These are phyloP conservation scores for Marasmius sp. DNA, from an alignment of 1,284 basidiomycete species.

Conservation along the genomic window DNA sequence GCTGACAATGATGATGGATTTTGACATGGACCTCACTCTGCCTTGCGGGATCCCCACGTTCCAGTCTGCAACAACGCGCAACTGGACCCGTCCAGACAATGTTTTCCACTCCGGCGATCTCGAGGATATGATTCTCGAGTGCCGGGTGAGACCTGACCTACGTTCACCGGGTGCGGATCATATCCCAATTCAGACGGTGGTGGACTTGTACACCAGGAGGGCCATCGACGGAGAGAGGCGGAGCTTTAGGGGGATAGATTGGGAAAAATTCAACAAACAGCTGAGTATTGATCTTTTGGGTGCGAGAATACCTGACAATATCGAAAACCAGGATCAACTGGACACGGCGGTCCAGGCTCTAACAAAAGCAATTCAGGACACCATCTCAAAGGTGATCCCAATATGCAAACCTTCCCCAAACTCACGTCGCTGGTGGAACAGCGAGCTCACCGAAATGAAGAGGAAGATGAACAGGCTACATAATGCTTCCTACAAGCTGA, in stretches of 20 bases:
- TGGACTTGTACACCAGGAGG: background rate
- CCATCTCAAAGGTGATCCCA: too few relatives aligned
- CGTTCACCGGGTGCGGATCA: constrained; percentile 2
- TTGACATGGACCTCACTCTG: constrained; percentile 24
- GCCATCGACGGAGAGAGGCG: background rate
- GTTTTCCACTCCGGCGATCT: constrained; percentile 25
- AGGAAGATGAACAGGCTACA: too few relatives aligned
- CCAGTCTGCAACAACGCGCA: constrained; percentile 21
- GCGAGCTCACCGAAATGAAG: too few relatives aligned
- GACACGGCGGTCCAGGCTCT: constrained; percentile 11
- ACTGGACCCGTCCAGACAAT: constrained; percentile 33
- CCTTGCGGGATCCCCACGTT: too few relatives aligned
- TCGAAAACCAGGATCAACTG: constrained; percentile 5
- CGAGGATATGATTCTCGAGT: constrained; percentile 2
- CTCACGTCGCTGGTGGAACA: too few relatives aligned
- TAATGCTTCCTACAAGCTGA: constrained; percentile 4
- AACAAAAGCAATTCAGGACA: constrained; percentile 15
- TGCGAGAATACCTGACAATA: background rate
- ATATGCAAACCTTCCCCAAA: too few relatives aligned
- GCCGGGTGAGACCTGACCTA: background rate
- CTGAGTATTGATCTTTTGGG: background rate
- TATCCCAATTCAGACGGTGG: background rate
- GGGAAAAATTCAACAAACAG: background rate
- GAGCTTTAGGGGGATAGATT: background rate
- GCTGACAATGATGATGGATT: constrained; percentile 14